Percentiles rank a stretch among this genome's conserved stretches.
Evolutionary conservation across 2,329 filamentous ascomycete species (phyloP).

Genomic region (Colletotrichum spaethianum): DNA sequence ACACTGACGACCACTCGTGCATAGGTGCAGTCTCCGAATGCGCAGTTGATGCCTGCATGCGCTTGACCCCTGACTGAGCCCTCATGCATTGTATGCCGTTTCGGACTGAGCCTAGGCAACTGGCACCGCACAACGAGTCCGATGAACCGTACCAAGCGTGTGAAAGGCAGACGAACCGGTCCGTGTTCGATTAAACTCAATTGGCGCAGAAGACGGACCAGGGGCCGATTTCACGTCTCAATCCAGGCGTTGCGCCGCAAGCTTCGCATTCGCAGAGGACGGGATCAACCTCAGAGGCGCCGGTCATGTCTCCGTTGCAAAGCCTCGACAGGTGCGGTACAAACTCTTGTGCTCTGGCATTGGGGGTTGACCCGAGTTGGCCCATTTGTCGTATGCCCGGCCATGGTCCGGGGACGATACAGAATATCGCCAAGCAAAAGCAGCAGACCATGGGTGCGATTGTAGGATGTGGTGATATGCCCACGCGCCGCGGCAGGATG

Average conservation of each 20-base stretch:
- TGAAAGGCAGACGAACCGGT: slow-evolving; percentile 19
- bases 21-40: slow-evolving; percentile 26
- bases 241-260: background rate
- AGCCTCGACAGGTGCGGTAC: background rate
- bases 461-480: background rate
- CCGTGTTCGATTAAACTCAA: slow-evolving; percentile 23
- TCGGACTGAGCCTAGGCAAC: slow-evolving; percentile 1
- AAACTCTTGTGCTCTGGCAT: background rate
- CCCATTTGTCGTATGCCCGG: background rate
- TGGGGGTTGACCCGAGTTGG: background rate
- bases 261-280: background rate
- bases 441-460: background rate
- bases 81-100: background rate
- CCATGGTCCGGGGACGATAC: background rate
- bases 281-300: background rate
- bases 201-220: background rate
- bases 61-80: background rate
- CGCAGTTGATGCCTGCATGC: background rate
- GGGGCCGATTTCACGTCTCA: background rate
- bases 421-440: background rate
- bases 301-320: background rate
- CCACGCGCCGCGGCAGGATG: background rate
- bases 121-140: slow-evolving; percentile 4
- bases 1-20: slow-evolving; percentile 8
- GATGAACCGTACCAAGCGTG: slow-evolving; percentile 17